These are phyloP conservation scores for Onygenales sp. DNA, from an alignment of 2,329 filamentous ascomycete species.

Conservation along the genomic window DNA sequence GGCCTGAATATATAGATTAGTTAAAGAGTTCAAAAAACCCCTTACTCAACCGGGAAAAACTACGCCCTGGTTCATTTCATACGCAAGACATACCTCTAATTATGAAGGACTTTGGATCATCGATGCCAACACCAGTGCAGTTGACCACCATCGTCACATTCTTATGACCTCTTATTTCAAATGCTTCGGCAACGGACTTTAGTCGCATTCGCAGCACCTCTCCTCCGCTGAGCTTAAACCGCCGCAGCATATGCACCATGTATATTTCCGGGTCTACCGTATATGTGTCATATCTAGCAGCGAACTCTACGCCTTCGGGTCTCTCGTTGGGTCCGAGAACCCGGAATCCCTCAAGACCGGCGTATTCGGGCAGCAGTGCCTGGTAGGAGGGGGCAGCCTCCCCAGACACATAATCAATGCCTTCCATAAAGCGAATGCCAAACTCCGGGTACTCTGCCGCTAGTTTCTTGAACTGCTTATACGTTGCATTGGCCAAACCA, in stretches of 20 bases:
- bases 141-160: conserved; percentile 32
- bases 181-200: conserved; percentile 23
- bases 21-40: background rate
- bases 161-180: conserved; percentile 21
- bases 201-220: conserved; percentile 15
- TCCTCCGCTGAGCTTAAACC: conserved; percentile 32
- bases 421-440: conserved; percentile 29
- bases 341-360: conserved; percentile 26
- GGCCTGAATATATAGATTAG: conserved; percentile 19
- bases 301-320: conserved; percentile 30
- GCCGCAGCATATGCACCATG: conserved; percentile 30
- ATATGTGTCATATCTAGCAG: conserved; percentile 31
- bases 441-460: conserved; percentile 24
- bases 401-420: conserved; percentile 30
- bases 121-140: conserved; percentile 36
- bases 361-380: conserved; percentile 26
- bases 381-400: conserved; percentile 16
- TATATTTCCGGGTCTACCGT: conserved; percentile 37
- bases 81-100: conserved; percentile 27
- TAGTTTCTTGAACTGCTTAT: conserved; percentile 26
- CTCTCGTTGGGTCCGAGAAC: conserved; percentile 20
- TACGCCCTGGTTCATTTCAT: background rate
- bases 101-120: conserved; percentile 33
- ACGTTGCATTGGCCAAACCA: conserved; percentile 29
- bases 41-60: background rate